Evolutionary conservation across 768 basidiomycete genomes (phyloP).

Genomic region (Termitomyces sp.): DNA sequence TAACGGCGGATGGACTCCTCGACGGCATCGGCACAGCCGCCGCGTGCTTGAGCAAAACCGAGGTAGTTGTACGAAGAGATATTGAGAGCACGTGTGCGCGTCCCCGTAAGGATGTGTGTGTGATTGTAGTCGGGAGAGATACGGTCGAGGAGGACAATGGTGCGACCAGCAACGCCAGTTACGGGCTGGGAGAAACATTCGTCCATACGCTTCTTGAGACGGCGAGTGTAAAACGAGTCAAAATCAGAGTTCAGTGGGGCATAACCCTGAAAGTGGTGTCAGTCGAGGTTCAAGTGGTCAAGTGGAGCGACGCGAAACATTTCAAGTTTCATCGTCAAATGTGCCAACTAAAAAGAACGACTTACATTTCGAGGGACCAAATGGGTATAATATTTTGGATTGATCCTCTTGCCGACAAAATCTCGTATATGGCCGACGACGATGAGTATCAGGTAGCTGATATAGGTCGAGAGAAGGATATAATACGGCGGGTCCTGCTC

Average conservation of each 20-base stretch:
- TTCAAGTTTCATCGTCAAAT: neutral
- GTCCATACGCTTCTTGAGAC: conserved; percentile 90
- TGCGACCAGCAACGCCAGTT: conserved; percentile 94
- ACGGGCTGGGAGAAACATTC: conserved; percentile 92
- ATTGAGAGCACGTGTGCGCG: conserved; percentile 84
- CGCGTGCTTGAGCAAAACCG: conserved; percentile 91
- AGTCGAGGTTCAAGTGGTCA: neutral
- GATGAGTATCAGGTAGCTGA: conserved; percentile 91
- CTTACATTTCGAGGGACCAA: conserved; percentile 80
- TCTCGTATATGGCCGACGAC: conserved; percentile 90
- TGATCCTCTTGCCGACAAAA: conserved; percentile 86
- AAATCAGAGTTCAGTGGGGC: conserved; percentile 97
- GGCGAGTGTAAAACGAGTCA: conserved; percentile 98
- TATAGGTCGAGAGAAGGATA: conserved; percentile 86
- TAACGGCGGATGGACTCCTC: conserved; percentile 79
- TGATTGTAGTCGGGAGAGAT: conserved; percentile 76
- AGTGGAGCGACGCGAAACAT: neutral
- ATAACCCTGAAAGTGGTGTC: conserved; percentile 61
- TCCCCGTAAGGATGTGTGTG: conserved; percentile 73
- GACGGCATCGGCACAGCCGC: conserved; percentile 92
- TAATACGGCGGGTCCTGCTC: conserved; percentile 91
- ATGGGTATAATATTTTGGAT: conserved; percentile 66
- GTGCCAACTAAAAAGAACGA: neutral
- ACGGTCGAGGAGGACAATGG: conserved; percentile 82
- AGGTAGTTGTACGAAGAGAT: conserved; percentile 99